Percentiles rank a stretch among this genome's conserved stretches.
These are phyloP conservation scores for Aspergillus pseudonomiae DNA, from an alignment of 2,329 filamentous ascomycete genomes.

Conservation along the genomic window DNA sequence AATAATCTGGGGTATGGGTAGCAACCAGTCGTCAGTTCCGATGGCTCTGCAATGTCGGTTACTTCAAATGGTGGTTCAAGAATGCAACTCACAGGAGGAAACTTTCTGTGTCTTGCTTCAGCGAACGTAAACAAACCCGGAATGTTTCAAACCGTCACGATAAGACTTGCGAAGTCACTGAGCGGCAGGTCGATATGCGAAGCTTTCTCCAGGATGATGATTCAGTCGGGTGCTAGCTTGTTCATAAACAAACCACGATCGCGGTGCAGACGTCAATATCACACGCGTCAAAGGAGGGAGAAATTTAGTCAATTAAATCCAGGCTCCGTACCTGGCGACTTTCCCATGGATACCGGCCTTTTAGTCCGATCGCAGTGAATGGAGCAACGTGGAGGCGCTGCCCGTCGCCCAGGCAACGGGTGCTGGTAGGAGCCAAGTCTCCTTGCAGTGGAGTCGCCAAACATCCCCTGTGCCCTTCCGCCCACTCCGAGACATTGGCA, in stretches of 20 bases:
- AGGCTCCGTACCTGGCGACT: conserved; percentile 1
- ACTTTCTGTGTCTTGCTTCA: too few relatives aligned
- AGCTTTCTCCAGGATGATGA: not conserved
- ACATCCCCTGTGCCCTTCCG: not conserved
- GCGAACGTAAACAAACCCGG: not conserved
- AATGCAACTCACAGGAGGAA: conserved; percentile 6
- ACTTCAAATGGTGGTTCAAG: not conserved
- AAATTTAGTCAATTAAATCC: conserved; percentile 1
- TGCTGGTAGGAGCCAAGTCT: not conserved
- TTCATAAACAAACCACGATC: conserved; percentile 6
- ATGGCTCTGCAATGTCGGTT: not conserved
- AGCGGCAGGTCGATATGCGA: not conserved
- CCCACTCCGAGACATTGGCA: not conserved
- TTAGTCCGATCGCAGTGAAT: conserved; percentile 6
- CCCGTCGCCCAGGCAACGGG: conserved; percentile 7
- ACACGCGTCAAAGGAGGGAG: not conserved
- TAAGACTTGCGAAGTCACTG: not conserved
- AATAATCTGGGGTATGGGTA: not conserved
- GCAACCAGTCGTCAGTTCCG: not conserved
- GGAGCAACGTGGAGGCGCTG: conserved; percentile 2
- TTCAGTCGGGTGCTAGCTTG: not conserved
- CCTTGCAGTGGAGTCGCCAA: not conserved
- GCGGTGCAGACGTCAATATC: not conserved
- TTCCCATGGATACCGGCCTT: conserved; percentile 1
- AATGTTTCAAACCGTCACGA: not conserved